Base-by-base conservation (phyloP, 805 yeast genomes). In the Candida railenensis region DNA sequence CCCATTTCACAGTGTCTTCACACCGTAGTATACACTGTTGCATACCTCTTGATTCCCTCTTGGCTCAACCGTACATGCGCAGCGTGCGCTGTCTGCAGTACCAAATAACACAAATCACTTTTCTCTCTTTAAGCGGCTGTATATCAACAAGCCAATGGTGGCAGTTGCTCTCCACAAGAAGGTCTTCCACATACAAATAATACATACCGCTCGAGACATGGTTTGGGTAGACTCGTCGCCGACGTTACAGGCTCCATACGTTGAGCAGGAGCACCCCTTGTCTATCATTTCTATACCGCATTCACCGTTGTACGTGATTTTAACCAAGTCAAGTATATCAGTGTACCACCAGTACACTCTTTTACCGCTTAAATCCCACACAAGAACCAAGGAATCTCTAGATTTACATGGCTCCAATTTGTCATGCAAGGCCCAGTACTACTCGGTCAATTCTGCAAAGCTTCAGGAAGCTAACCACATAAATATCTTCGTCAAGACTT, bases 341-440 rank as follows among this genome's bases (percentile, higher is more conserved):
- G 45, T 74, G 1, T 53, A 65, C 38, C 63, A 73, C 49, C 63
- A 62, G 40, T 41, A 40, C 30, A 66, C 72, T 8, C 52, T 66
- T 9, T 49, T 70, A 5, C 81, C 83, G 1, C 61, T 81, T 3
- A 73, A 77, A 8, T 69, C 71, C 2, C 81, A 79, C 52, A 61
- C 67, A 4, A 59, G 87, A 45, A 62, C 76, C 0, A 54, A 55
- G 19, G 65, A 66, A 18, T 76, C 83, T 3, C 48, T 81, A 14
- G 62, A 66, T 21, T 62, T 62, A 18, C 76, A 74, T 61, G 87
- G 87, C 1, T 47, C 53, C 7, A 81, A 82, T 57, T 40, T 54
- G 21, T 55, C 62, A 20, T 56, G 80, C 7, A 59, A 74, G 32
- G 65, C 77, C 1, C 73, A 76, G 28, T 57, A 62, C 34, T 53